phyloP scores from a whole-genome alignment of 2,329 filamentous ascomycete genomes.

The Paracoccidioides lutzii region DNA sequence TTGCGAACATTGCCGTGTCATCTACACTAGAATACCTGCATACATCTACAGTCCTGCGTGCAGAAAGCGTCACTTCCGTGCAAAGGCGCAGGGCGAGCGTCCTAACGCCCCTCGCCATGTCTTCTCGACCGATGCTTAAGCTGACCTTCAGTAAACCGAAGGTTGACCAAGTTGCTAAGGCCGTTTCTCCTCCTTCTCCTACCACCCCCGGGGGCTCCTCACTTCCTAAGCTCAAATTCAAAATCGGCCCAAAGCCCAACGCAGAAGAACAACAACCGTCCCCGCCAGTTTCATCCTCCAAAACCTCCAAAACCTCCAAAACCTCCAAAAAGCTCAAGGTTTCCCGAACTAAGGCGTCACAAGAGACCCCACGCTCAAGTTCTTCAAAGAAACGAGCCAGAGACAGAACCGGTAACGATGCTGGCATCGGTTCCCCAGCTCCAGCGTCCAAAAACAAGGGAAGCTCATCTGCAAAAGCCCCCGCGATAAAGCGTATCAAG shows the following conservation, averaged over 20 bases:
- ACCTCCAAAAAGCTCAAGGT: conserved; percentile 14
- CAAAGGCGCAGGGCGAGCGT: too few species aligned
- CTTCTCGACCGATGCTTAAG: conserved; percentile 28
- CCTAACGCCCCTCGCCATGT: conserved; percentile 19
- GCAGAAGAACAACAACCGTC: conserved; percentile 6
- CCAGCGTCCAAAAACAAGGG: neutral
- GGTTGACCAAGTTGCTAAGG: conserved; percentile 13
- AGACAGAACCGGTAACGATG: conserved; percentile 4
- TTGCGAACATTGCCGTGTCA: too few species aligned
- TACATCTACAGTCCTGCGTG: too few species aligned
- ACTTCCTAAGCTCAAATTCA: conserved; percentile 29
- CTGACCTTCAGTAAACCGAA: conserved; percentile 31
- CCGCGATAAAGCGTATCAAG: conserved; percentile 25
- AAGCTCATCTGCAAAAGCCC: neutral
- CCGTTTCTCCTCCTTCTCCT: conserved; percentile 12
- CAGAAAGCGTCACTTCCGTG: neutral
- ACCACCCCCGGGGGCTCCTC: conserved; percentile 15
- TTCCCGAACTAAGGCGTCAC: neutral
- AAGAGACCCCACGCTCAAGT: neutral
- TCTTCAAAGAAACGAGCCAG: conserved; percentile 11
- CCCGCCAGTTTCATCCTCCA: conserved; percentile 9
- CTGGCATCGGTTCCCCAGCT: neutral
- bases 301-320: conserved; percentile 6
- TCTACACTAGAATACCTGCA: too few species aligned
- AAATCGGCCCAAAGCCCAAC: conserved; percentile 24